Evolutionary conservation across 345 rosid species (phyloP).

Genomic region (Combretum micranthum): DNA sequence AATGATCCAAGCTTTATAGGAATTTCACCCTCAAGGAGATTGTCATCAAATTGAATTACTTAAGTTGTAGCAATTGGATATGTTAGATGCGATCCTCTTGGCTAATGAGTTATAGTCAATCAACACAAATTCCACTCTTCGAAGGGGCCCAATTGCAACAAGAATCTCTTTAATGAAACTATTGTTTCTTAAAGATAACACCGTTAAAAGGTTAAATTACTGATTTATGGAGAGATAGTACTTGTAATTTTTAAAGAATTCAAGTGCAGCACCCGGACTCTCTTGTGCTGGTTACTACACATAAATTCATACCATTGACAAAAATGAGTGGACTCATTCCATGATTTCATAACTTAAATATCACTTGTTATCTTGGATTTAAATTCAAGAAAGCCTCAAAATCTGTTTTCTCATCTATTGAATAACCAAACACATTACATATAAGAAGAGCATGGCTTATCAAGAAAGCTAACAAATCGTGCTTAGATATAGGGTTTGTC

Average conservation of each 20-base stretch:
- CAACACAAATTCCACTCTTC: not conserved
- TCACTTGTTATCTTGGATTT: not conserved
- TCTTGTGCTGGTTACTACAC: conserved; percentile 3
- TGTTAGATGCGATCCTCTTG: conserved; percentile 14
- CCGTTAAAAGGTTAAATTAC: conserved; percentile 16
- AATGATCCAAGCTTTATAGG: conserved; percentile 11
- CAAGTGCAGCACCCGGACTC: conserved; percentile 13
- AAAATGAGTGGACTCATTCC: conserved; percentile 13
- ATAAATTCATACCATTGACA: conserved; percentile 12
- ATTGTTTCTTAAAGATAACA: conserved; percentile 6
- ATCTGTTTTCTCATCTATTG: too few species aligned
- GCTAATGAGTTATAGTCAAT: not conserved
- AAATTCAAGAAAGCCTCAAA: too few species aligned
- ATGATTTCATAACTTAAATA: conserved; percentile 7
- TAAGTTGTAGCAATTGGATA: conserved; percentile 6
- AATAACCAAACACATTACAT: too few species aligned
- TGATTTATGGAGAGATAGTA: conserved; percentile 15
- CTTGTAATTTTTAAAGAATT: not conserved
- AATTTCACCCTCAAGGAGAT: conserved; percentile 8
- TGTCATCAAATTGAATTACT: conserved; percentile 8
- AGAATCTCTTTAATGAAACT: not conserved
- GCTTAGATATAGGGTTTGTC: too few species aligned
- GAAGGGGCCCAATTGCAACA: not conserved
- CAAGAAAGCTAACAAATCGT: too few species aligned
- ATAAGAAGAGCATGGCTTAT: too few species aligned